Evolutionary conservation across 306 rosid genomes (phyloP), one percentile per base, ranked within the genome.

Genomic region (Corylus americana): DNA sequence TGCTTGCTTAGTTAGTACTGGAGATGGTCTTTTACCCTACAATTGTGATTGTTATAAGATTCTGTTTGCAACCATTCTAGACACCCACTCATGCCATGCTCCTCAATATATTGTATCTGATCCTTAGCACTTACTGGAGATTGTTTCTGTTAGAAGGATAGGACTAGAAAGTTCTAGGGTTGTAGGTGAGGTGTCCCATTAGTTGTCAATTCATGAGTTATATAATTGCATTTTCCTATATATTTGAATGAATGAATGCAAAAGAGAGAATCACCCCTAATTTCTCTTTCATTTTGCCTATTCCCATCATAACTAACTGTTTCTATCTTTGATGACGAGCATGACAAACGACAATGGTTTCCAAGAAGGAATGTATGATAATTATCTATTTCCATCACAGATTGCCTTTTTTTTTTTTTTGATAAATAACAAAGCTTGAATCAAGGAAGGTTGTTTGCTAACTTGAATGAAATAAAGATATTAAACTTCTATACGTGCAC

Each of bases 371-470:
- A 54, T 78, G 61, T 61, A 39, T 80, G 31, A 29, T 66, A 29
- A 25, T 48, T 35, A 25, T 75, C 54, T 39, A 53, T 53, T 72
- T 35, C 49, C 53, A 27, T 57, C 73, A 80, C 25, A 14, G 44
- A 77, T 61, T n/a, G 44, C 68, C 39, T 31, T 61, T 11, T 61
- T 61, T 12, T 62, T 64, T 73, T 25, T 48, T 72, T 29, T 1
- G 55, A 77, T 45, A 49, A 78, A 35, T 59, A 74, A 58, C 10
- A 75, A 42, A 39, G 71, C 63, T 51, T 61, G 66, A 78, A 64
- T 25, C 51, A 74, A 55, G 55, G 14, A 61, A 45, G 35, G 69
- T 57, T 29, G 51, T 76, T 50, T 58, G 44, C 42, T 4, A 62
- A 62, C 44, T 11, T 11, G 8, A 22, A 27, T 62, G 12, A 29